Conservation (phyloP, 176 grass and related monocot genomes). For the Rhynchospora breviuscula region DNA sequence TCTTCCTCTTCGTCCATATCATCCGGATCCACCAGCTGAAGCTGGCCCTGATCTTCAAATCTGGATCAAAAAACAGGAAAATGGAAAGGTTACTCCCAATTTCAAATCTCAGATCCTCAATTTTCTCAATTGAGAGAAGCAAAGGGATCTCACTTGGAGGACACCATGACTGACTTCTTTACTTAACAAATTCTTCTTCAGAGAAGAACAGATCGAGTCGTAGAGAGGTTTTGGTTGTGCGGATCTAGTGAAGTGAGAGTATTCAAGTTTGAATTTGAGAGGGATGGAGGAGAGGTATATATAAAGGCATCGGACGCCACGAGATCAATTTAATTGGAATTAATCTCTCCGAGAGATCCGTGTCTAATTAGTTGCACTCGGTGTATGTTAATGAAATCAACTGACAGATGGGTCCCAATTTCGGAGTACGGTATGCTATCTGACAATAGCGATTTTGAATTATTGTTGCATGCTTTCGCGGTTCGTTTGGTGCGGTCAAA, state of each 20-base stretch:
- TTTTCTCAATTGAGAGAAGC: neutral
- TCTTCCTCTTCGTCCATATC: constrained; percentile 66
- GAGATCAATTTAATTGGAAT: constrained; percentile 17
- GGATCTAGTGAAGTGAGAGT: neutral
- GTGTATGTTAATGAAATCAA: neutral
- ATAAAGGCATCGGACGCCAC: constrained; percentile 6
- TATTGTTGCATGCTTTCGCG: neutral
- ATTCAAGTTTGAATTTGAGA: constrained; percentile 5
- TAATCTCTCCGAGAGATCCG: neutral
- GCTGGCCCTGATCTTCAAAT: constrained; percentile 71
- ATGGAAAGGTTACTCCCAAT: neutral
- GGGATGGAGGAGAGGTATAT: neutral
- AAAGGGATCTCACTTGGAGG: constrained; percentile 5
- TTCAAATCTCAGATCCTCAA: neutral
- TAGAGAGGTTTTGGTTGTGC: neutral
- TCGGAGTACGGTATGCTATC: neutral
- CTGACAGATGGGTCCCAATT: neutral
- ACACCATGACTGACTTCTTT: neutral
- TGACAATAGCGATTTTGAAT: neutral
- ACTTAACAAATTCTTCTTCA: neutral
- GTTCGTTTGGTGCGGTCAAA: neutral
- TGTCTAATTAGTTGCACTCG: neutral
- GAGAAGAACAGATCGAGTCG: neutral
- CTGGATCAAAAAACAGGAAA: constrained; percentile 24
- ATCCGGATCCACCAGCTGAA: constrained; percentile 79